Evolutionary conservation across 2,329 filamentous ascomycete genomes (phyloP).

Genomic region (Verticillium nubilum): DNA sequence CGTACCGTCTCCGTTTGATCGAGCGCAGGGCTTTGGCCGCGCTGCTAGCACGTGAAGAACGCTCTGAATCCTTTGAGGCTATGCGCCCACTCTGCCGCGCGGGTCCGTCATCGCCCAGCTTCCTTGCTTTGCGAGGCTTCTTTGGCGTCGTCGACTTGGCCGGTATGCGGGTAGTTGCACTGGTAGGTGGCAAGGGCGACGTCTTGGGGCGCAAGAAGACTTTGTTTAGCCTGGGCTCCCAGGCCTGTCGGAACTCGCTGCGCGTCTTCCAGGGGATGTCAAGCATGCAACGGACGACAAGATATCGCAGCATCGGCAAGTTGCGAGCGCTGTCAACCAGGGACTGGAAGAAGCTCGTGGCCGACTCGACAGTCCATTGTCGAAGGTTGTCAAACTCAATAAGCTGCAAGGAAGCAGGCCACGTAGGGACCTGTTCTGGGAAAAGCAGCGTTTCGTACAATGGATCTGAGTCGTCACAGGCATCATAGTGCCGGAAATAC

Average conservation of each 20-base stretch:
- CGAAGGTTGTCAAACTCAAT: conserved; percentile 75
- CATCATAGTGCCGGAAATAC: conserved; percentile 66
- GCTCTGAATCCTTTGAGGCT: conserved; percentile 16
- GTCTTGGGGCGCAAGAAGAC: conserved; percentile 54
- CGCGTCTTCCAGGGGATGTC: conserved; percentile 78
- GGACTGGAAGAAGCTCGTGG: conserved; percentile 73
- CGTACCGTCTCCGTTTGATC: conserved; percentile 24
- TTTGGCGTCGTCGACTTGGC: not conserved
- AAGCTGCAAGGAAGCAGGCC: conserved; percentile 66
- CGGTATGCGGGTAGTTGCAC: not conserved
- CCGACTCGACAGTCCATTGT: conserved; percentile 63
- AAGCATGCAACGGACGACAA: conserved; percentile 73
- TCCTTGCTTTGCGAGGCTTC: conserved; percentile 6
- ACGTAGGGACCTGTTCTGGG: conserved; percentile 62
- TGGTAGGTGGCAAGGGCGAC: conserved; percentile 27
- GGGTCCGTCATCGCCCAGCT: conserved; percentile 5
- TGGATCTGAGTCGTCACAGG: conserved; percentile 67
- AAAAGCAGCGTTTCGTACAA: conserved; percentile 65
- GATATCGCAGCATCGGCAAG: conserved; percentile 60
- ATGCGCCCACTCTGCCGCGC: conserved; percentile 33
- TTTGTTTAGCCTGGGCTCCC: conserved; percentile 64
- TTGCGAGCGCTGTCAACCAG: conserved; percentile 65
- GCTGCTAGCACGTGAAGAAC: conserved; percentile 23
- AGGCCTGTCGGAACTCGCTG: conserved; percentile 70
- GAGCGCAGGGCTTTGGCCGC: conserved; percentile 16